Base-by-base conservation (phyloP, 257 asterid genomes). In the Echium plantagineum region DNA sequence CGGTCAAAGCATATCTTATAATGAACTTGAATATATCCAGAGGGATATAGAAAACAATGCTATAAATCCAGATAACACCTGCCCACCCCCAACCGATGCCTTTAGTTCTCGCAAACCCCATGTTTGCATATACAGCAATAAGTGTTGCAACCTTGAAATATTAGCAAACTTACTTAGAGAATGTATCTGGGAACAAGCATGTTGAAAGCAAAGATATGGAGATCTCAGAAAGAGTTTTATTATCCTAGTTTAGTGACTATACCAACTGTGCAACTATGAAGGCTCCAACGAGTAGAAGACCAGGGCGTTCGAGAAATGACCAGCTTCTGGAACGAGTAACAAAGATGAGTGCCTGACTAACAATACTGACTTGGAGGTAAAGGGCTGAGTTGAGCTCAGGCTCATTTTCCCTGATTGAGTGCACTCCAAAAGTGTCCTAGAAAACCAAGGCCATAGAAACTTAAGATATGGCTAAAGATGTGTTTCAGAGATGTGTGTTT, bases 21-120 rank as follows among this genome's bases (percentile, higher is more conserved):
- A 84, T 78, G 19, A 93, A 93, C 76, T 93, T 93, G 78, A 93
- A 69, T 2, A 93, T 0, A 70, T 93, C 99, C 10, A 93, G 95
- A 24, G 99, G 99, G 6, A 93, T 1, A 57, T 84, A 93, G 64
- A 82, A 81, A 55, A 89, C 81, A 1, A 81, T 0, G 55, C 89
- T 93, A 86, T 68, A 93, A 12, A 86, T 55, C 99, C 99, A 93
- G 69, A 93, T 76, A 0, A 93, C 94, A 30, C 97, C 97, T 0
- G 99, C 99, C 99, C 99, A 93, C 71, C 97, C 95, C 97, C 99
- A 89, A 2, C 99, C 97, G 31, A 93, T 79, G 17, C 99, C 99
- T 67, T 83, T 66, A 55, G 89, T 84, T 77, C 90, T 81, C 38
- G 99, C 99, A 10, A 93, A 89, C 0, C 56, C 58, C 99, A 94